Percentiles rank a stretch among this genome's conserved stretches.
phyloP scores from a whole-genome alignment of 1,284 basidiomycete genomes.

The Schizophyllum amplum region DNA sequence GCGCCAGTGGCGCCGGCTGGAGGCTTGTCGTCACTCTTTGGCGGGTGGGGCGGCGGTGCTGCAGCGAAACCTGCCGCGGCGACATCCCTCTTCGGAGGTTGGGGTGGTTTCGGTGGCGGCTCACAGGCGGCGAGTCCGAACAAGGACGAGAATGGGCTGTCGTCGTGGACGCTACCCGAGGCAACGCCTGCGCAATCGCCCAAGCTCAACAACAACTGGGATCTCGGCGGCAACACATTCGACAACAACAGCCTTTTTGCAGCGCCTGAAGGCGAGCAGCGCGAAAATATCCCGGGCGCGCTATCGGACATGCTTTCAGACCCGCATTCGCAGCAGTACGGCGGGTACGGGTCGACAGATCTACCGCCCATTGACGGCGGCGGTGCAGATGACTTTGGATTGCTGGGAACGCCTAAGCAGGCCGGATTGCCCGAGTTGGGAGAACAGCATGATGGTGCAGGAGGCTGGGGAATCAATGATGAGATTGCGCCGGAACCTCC shows the following conservation, averaged over 20 bases:
- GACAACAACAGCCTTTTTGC: not conserved
- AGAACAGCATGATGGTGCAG: not conserved
- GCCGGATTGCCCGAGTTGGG: not conserved
- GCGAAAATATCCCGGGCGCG: not conserved
- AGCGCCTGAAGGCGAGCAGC: not conserved
- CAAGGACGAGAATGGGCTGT: not conserved
- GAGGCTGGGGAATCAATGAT: no score
- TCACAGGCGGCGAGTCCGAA: not conserved
- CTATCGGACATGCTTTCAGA: not conserved
- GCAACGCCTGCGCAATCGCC: not conserved
- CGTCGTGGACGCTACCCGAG: not conserved
- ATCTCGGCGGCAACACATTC: not conserved
- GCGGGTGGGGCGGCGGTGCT: not conserved
- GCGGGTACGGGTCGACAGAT: not conserved
- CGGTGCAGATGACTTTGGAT: not conserved
- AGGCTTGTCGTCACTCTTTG: not conserved
- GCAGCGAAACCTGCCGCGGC: not conserved
- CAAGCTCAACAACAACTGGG: not conserved
- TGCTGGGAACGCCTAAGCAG: not conserved
- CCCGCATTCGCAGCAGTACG: not conserved
- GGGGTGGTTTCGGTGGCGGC: not conserved
- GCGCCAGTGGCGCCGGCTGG: no score
- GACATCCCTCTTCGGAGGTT: not conserved
- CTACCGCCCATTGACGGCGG: not conserved
- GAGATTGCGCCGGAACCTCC: not conserved